Base-by-base conservation (phyloP, 148 eudicot genomes). In the Oxyria digyna region DNA sequence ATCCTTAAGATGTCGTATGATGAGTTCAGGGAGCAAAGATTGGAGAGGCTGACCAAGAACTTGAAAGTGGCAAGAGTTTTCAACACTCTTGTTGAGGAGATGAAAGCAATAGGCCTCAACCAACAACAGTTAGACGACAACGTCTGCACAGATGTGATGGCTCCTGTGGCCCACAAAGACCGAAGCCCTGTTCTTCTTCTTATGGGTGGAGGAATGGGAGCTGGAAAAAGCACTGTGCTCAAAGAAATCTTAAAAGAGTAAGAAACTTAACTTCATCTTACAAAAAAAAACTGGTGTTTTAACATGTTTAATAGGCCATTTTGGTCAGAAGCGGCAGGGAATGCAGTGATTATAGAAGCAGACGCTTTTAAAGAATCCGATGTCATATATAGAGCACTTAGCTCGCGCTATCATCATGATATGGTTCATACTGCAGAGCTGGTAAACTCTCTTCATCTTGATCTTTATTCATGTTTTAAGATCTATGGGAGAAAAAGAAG, bases 141-240 rank as follows among this genome's bases (percentile, higher is more conserved):
- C 5, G 80, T 85, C 70, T 88, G 99, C 70, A 95, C 96, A 3
- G 97, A 91, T 75, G 97, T 95, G 73, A 95, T 95, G 99, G 97
- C 93, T 42, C 99, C 99, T 0, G 91, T 95, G 66, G 96, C 88
- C 46, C 88, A 87, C 74, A 85, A 87, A 71, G 99, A 95, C 55
- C 75, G 96, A 78, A 95, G 99, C 54, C 99, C 99, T 0, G 91
- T 91, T 40, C 96, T 95, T 65, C 96, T 95, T 62, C 78, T 95
- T 81, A 95, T 91, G 99, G 99, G 97, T 40, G 99, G 99, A 41
- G 99, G 99, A n/a, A 95, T 95, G 99, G 99, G 99, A 74, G 99
- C 99, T 67, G 99, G 99, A 49, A 95, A 95, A 81, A 95, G 99
- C 74, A 95, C 99, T 21, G 99, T 91, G 69, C 99, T 95, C 33